Conservation (phyloP, 257 asterid genomes). For the Rehmannia glutinosa region DNA sequence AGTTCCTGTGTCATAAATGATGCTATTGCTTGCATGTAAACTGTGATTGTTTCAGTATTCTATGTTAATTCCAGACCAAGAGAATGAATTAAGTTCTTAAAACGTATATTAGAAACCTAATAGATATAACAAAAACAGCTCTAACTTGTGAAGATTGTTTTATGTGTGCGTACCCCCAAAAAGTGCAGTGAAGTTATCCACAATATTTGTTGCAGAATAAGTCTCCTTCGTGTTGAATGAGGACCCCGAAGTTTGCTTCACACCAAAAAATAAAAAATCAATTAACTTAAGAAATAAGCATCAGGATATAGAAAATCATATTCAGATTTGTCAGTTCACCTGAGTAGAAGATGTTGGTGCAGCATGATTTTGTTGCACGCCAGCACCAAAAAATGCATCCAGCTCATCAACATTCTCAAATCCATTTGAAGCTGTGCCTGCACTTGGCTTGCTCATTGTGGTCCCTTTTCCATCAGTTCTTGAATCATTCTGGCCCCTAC, state of each 20-base stretch:
- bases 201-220: conserved; percentile 19
- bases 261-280: background rate
- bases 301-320: background rate
- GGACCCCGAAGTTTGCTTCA: conserved; percentile 27
- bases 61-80: background rate
- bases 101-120: background rate
- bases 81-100: background rate
- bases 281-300: background rate
- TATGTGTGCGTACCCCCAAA: conserved; percentile 47
- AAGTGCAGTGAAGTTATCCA: conserved; percentile 35
- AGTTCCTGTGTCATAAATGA: background rate
- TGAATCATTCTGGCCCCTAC: conserved; percentile 22
- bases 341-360: conserved; percentile 30
- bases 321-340: conserved; percentile 30
- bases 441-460: conserved; percentile 13
- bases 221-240: conserved; percentile 27
- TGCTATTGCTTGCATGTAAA: background rate
- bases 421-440: conserved; percentile 5
- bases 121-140: background rate
- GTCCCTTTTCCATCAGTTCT: conserved; percentile 11
- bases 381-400: conserved; percentile 33
- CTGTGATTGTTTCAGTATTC: background rate
- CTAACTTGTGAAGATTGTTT: background rate
- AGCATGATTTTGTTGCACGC: conserved; percentile 11
- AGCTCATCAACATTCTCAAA: conserved; percentile 25